Evolutionary conservation across 1,284 basidiomycete species (phyloP), one percentile per base, ranked within the genome.

Genomic region (Malassezia globosa): DNA sequence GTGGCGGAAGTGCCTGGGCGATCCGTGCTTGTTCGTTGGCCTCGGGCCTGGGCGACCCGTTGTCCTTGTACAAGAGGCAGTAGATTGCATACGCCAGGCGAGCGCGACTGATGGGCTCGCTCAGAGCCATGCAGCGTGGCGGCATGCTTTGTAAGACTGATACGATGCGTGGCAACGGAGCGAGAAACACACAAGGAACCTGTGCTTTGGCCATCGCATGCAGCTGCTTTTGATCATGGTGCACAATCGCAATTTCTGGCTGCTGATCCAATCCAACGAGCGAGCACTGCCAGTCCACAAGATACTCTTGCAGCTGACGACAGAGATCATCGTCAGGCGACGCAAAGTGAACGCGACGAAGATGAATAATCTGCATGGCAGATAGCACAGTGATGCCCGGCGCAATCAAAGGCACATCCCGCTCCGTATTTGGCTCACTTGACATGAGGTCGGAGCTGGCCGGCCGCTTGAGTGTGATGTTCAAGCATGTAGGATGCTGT

Each of bases 361-460:
- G 13, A 3, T 35, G 21, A 5, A 51, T 13, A 16, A 45, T 19
- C 14, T 27, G 42, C 7, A 46, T 8, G 7, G 24, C 42, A 1
- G 37, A 27, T 13, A 40, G n/a, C 18, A 51, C 25, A 10, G 19
- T 25, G 18, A 51, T 16, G 25, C 38, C 25, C 3, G 21, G 33
- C 31, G 27, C 21, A 16, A 34, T 29, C 14, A 8, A 23, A 14
- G 37, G 37, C 31, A 22, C 6, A 16, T 36, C 31, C 29, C 29
- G 38, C 19, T 35, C 29, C 31, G 5, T 18, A n/a, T 13, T n/a
- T 21, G 44, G 24, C 34, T 42, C 43, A 34, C 31, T 29, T 21
- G 50, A 37, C n/a, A 52, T n/a, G 10, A 52, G 35, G 27, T 52
- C 50, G 5, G 46, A 19, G 14, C 37, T 27, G 16, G 16, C 24